Percentiles rank a stretch among this genome's conserved stretches.
Conservation (phyloP, 1,139 yeast genomes). For the Starmera stellimalicola region DNA sequence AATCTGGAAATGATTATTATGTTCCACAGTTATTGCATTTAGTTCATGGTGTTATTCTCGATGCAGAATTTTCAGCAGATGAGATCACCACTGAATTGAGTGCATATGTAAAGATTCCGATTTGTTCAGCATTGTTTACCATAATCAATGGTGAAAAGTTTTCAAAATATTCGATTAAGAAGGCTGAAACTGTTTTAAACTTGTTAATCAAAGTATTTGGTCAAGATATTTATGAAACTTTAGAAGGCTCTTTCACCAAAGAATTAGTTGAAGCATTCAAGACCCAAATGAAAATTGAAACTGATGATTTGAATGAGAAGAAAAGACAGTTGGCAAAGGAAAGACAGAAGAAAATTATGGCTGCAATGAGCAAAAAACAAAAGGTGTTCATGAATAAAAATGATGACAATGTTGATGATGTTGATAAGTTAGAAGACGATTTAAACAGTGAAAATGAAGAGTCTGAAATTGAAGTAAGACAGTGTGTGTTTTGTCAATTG, state of each 20-base stretch:
- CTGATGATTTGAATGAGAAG: slow-evolving; percentile 42
- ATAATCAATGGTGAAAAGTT: slow-evolving; percentile 39
- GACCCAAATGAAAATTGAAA: slow-evolving; percentile 32
- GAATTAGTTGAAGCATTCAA: slow-evolving; percentile 41
- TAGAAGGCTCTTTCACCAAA: slow-evolving; percentile 50
- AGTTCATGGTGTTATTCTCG: slow-evolving; percentile 53
- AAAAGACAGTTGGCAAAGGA: slow-evolving; percentile 51
- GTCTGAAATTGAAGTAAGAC: slow-evolving; percentile 18
- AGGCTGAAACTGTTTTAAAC: slow-evolving; percentile 50
- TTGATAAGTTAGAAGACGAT: slow-evolving; percentile 16
- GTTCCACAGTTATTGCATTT: slow-evolving; percentile 56
- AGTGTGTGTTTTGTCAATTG: slow-evolving; percentile 64
- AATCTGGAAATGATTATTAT: slow-evolving; percentile 40
- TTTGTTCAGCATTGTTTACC: slow-evolving; percentile 43
- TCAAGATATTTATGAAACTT: slow-evolving; percentile 36
- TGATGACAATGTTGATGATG: slow-evolving; percentile 27
- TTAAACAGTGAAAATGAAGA: neutral
- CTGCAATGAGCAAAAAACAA: slow-evolving; percentile 74
- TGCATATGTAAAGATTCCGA: slow-evolving; percentile 43
- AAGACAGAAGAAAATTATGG: slow-evolving; percentile 61
- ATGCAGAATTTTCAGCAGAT: slow-evolving; percentile 39
- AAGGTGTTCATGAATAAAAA: slow-evolving; percentile 52
- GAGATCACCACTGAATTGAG: slow-evolving; percentile 28
- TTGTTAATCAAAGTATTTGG: slow-evolving; percentile 37
- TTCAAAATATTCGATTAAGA: slow-evolving; percentile 37